Conservation (phyloP, 2,329 filamentous ascomycete genomes). For the Cytospora paraplurivora region DNA sequence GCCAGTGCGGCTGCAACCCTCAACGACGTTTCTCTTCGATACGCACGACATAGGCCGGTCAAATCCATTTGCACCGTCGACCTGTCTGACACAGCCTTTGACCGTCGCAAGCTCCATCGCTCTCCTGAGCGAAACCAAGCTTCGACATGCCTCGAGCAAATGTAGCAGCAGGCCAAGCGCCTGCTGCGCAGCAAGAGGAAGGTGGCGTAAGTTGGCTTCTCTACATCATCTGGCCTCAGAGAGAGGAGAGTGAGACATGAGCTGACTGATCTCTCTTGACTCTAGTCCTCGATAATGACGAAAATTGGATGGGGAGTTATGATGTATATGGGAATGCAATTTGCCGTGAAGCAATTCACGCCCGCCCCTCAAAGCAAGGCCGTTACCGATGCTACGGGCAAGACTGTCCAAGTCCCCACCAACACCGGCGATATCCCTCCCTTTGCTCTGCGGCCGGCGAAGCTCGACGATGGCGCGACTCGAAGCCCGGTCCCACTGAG, state of each 20-base stretch:
- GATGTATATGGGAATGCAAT: constrained; percentile 62
- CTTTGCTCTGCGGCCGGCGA: constrained; percentile 65
- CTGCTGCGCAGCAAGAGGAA: constrained; percentile 28
- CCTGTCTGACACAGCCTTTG: constrained; percentile 9
- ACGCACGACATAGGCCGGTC: background rate
- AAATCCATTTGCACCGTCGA: background rate
- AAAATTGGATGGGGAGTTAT: constrained; percentile 55
- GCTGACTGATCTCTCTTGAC: background rate
- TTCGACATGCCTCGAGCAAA: constrained; percentile 28
- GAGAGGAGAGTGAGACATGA: constrained; percentile 34
- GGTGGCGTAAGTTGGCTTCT: constrained; percentile 23
- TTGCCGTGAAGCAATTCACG: constrained; percentile 56
- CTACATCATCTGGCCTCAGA: background rate
- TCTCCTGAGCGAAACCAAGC: constrained; percentile 19
- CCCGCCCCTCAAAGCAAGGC: constrained; percentile 51
- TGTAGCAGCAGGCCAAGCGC: constrained; percentile 26
- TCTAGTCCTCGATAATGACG: constrained; percentile 43
- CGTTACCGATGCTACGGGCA: constrained; percentile 54
- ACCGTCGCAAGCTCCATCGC: constrained; percentile 10
- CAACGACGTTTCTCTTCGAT: constrained; percentile 3
- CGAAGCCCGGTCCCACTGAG: constrained; percentile 68
- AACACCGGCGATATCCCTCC: constrained; percentile 62
- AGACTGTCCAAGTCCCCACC: constrained; percentile 54
- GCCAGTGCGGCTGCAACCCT: constrained; percentile 10
- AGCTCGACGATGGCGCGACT: constrained; percentile 61